Percentiles rank a stretch among this genome's conserved stretches.
These are phyloP conservation scores for Fusarium tuaranense DNA, from an alignment of 2,329 filamentous ascomycete species.

Conservation along the genomic window DNA sequence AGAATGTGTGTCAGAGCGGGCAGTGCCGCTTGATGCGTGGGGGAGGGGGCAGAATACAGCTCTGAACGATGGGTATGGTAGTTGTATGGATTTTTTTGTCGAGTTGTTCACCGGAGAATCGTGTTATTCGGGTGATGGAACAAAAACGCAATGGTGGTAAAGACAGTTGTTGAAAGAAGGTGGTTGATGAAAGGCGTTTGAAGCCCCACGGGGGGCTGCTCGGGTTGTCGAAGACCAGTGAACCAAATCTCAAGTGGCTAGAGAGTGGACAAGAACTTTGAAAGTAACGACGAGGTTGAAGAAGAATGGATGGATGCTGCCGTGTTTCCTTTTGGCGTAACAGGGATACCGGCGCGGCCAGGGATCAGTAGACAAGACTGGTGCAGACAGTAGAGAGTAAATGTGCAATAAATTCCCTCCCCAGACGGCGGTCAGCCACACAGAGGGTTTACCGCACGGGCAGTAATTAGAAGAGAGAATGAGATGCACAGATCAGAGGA, in stretches of 20 bases:
- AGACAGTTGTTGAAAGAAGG: constrained; percentile 19
- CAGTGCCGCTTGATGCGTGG: constrained; percentile 22
- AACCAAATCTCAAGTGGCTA: constrained; percentile 16
- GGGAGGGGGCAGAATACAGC: constrained; percentile 7
- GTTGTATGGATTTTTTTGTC: background rate
- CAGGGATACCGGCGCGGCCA: constrained; percentile 36
- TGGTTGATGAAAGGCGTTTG: constrained; percentile 15
- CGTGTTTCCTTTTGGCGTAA: constrained; percentile 35
- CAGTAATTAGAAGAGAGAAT: constrained; percentile 5
- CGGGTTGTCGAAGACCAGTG: constrained; percentile 13
- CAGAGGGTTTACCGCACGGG: constrained; percentile 15
- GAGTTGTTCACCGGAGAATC: background rate
- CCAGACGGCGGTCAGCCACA: constrained; percentile 28
- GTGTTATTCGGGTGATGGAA: background rate
- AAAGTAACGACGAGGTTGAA: constrained; percentile 20
- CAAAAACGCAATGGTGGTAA: constrained; percentile 18
- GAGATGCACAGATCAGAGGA: constrained; percentile 2
- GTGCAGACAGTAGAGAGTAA: constrained; percentile 5
- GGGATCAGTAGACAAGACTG: constrained; percentile 11
- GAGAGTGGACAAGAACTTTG: constrained; percentile 14
- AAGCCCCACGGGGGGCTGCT: constrained; percentile 16
- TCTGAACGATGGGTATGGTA: background rate
- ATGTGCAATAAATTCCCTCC: constrained; percentile 21
- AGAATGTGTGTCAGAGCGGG: constrained; percentile 31
- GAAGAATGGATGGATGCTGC: constrained; percentile 6